Conservation (phyloP, 805 yeast species). For the Saccharomyces paradoxus region DNA sequence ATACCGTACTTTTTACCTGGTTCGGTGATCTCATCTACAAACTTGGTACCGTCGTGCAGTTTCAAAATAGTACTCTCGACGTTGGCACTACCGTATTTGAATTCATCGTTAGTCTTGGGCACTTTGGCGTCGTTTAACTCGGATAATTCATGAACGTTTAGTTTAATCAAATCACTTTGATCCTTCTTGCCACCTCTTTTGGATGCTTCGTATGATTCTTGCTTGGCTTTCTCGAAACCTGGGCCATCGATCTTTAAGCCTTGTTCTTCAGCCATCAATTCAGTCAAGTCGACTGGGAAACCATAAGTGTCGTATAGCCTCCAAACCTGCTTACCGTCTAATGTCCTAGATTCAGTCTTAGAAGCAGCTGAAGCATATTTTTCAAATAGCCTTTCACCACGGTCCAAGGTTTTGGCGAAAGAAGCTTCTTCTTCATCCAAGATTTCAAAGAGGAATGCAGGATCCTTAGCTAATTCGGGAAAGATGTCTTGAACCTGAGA, state of each 20-base stretch:
- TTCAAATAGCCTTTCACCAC: slow-evolving; percentile 95
- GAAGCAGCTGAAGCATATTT: slow-evolving; percentile 82
- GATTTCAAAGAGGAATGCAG: slow-evolving; percentile 74
- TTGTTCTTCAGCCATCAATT: slow-evolving; percentile 97
- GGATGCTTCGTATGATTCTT: slow-evolving; percentile 88
- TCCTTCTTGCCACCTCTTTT: slow-evolving; percentile 70
- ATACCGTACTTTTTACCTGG: slow-evolving; percentile 61
- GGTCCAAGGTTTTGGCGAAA: slow-evolving; percentile 88
- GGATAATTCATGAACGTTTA: slow-evolving; percentile 86
- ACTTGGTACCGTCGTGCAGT: slow-evolving; percentile 57
- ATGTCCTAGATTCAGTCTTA: slow-evolving; percentile 61
- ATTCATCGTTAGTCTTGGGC: slow-evolving; percentile 75
- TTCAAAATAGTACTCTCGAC: slow-evolving; percentile 62
- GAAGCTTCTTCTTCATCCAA: slow-evolving; percentile 94
- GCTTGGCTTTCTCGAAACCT: slow-evolving; percentile 85
- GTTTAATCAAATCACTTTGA: slow-evolving; percentile 56
- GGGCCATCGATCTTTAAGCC: slow-evolving; percentile 86
- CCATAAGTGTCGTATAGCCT: slow-evolving; percentile 97
- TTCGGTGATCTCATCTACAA: slow-evolving; percentile 44
- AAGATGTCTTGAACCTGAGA: slow-evolving; percentile 79
- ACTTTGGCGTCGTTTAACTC: slow-evolving; percentile 50
- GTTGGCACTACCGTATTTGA: slow-evolving; percentile 67
- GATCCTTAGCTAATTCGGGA: slow-evolving; percentile 79
- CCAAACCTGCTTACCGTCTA: slow-evolving; percentile 96
- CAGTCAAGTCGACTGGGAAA: slow-evolving; percentile 95